phyloP scores from a whole-genome alignment of 2,329 filamentous ascomycete species.

The Pseudopithomyces maydicus region DNA sequence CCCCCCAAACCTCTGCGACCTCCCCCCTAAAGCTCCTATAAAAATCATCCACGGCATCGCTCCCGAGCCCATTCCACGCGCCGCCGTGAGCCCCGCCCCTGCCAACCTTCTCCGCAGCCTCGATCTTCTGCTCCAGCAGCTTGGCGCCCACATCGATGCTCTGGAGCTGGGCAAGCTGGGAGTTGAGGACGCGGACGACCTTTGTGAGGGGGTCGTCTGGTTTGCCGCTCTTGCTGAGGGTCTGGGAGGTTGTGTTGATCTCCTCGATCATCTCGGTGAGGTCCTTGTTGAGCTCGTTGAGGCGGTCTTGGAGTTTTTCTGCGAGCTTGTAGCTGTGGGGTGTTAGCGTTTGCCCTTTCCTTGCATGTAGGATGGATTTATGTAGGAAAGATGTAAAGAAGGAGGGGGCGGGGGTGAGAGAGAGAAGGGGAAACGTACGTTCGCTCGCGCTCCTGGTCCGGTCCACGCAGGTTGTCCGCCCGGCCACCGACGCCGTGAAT shows the following conservation, averaged over 20 bases:
- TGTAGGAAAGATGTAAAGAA: too few relatives aligned
- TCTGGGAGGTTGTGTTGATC: conserved; percentile 91
- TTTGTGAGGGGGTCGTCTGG: conserved; percentile 74
- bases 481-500: conserved; percentile 69
- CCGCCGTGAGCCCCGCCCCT: conserved; percentile 59
- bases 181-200: conserved; percentile 93
- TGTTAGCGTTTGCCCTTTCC: conserved; percentile 24
- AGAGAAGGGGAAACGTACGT: conserved; percentile 59
- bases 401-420: too few relatives aligned
- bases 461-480: conserved; percentile 78
- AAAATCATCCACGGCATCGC: conserved; percentile 83
- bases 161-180: conserved; percentile 88
- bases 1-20: conserved; percentile 41
- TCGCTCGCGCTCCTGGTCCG: conserved; percentile 92
- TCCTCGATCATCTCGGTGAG: conserved; percentile 97
- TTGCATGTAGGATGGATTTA: too few relatives aligned
- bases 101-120: conserved; percentile 78
- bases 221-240: conserved; percentile 86
- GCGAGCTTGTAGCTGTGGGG: conserved; percentile 76
- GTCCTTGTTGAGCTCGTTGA: conserved; percentile 93
- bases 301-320: conserved; percentile 85
- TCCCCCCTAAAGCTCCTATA: conserved; percentile 84
- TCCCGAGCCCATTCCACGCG: conserved; percentile 60
- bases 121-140: conserved; percentile 80
- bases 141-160: conserved; percentile 88